phyloP scores from a whole-genome alignment of 2,329 filamentous ascomycete species.

The Penicillium sp. region DNA sequence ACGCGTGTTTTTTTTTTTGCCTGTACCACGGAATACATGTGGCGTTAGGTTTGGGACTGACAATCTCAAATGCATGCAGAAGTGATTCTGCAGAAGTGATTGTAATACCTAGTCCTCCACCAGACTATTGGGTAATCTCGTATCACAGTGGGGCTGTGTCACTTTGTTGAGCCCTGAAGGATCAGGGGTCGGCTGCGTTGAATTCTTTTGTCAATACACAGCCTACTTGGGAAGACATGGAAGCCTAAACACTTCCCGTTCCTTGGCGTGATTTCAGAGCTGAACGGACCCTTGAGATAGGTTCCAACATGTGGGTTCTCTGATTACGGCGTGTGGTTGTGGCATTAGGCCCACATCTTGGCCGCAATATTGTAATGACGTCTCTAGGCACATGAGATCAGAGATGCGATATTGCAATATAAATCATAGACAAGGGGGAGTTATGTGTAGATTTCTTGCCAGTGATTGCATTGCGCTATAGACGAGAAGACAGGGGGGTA shows the following conservation, averaged over 20 bases:
- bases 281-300: background rate
- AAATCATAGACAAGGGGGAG: too few relatives aligned
- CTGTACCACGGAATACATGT: constrained; percentile 3
- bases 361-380: background rate
- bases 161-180: background rate
- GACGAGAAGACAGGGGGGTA: too few relatives aligned
- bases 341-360: background rate
- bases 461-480: too few relatives aligned
- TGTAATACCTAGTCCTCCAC: background rate
- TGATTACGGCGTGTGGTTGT: background rate
- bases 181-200: background rate
- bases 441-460: too few relatives aligned
- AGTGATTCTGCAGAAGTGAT: background rate
- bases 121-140: background rate
- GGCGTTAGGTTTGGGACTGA: background rate
- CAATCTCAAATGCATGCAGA: background rate
- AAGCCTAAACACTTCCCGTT: too few relatives aligned
- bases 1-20: background rate
- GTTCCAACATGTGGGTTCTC: background rate
- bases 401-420: too few relatives aligned
- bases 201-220: background rate
- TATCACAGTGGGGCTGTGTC: background rate
- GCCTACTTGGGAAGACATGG: background rate
- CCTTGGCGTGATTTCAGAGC: background rate
- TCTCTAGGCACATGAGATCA: background rate